These are phyloP conservation scores for Wickerhamiella sorbophila DNA, from an alignment of 805 yeast species.

Conservation along the genomic window DNA sequence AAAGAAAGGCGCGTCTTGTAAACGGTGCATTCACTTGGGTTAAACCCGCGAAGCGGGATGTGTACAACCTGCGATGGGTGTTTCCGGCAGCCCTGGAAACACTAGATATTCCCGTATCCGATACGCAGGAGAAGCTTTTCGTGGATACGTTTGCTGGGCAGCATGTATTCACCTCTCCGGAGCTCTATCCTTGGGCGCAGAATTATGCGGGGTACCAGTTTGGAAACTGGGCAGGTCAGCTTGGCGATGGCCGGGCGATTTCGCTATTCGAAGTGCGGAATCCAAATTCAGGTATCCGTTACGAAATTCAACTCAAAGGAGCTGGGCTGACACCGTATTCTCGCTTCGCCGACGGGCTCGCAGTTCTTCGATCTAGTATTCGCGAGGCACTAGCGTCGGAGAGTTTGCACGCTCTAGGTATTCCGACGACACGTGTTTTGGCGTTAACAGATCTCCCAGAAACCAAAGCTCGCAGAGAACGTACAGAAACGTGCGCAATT, in stretches of 20 bases:
- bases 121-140: slow-evolving; percentile 32
- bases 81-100: slow-evolving; percentile 48
- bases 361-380: slow-evolving; percentile 74
- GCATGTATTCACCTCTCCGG: slow-evolving; percentile 24
- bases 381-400: slow-evolving; percentile 82
- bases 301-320: slow-evolving; percentile 77
- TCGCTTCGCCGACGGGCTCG: slow-evolving; percentile 93
- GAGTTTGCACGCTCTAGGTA: slow-evolving; percentile 60
- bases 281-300: slow-evolving; percentile 26
- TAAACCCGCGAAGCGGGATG: slow-evolving; percentile 43
- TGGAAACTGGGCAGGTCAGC: slow-evolving; percentile 92
- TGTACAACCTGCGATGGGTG: slow-evolving; percentile 35
- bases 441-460: slow-evolving; percentile 58
- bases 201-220: slow-evolving; percentile 95
- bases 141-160: slow-evolving; percentile 50
- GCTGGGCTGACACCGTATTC: slow-evolving; percentile 86
- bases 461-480: slow-evolving; percentile 58
- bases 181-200: slow-evolving; percentile 68
- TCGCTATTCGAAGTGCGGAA: slow-evolving; percentile 61
- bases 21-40: slow-evolving; percentile 59
- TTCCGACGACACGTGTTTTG: slow-evolving; percentile 77
- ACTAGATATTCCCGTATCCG: slow-evolving; percentile 37
- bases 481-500: slow-evolving; percentile 69
- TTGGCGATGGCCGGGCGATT: slow-evolving; percentile 89
- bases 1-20: slow-evolving; percentile 39